A percentile compares a stretch with the other conserved stretches of the same genome.
Conservation (phyloP, 2,329 filamentous ascomycete species). For the Calycina marina region DNA sequence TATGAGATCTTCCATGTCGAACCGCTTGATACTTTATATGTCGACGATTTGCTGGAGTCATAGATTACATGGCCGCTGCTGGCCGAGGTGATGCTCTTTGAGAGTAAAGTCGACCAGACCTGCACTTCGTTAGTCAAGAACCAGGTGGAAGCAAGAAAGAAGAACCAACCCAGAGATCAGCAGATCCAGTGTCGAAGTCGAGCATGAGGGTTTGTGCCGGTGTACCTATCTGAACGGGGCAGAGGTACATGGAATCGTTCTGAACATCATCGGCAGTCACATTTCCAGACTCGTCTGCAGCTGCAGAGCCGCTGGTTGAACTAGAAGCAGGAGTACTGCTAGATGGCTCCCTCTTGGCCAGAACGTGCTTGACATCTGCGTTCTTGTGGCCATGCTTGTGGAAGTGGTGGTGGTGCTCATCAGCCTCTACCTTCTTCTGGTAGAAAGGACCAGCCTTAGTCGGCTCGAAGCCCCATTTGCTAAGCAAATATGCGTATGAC, state of each 20-base stretch:
- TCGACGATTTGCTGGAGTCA: conserved; percentile 43
- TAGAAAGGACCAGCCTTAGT: conserved; percentile 48
- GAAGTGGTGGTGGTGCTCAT: conserved; percentile 23
- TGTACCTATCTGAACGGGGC: conserved; percentile 47
- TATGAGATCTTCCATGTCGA: conserved; percentile 52
- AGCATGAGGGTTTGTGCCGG: conserved; percentile 46
- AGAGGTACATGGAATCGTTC: conserved; percentile 52
- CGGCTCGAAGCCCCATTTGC: conserved; percentile 47
- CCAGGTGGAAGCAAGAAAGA: too few relatives aligned
- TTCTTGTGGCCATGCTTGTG: conserved; percentile 32
- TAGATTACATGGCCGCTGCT: conserved; percentile 37
- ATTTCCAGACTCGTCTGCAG: conserved; percentile 31
- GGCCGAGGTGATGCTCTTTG: conserved; percentile 21
- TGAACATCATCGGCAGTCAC: conserved; percentile 49
- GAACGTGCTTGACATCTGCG: conserved; percentile 31
- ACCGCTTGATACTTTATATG: conserved; percentile 34
- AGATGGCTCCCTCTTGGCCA: conserved; percentile 25
- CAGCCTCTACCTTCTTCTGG: conserved; percentile 28
- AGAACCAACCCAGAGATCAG: conserved; percentile 53
- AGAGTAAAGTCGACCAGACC: conserved; percentile 40
- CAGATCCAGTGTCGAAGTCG: conserved; percentile 57
- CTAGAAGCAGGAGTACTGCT: too few relatives aligned
- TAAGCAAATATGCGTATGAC: conserved; percentile 45
- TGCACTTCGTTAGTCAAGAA: too few relatives aligned
- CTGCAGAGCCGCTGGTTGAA: too few relatives aligned